These are phyloP conservation scores for Pichia thaimueangensis DNA, from an alignment of 805 yeast genomes.

Conservation along the genomic window DNA sequence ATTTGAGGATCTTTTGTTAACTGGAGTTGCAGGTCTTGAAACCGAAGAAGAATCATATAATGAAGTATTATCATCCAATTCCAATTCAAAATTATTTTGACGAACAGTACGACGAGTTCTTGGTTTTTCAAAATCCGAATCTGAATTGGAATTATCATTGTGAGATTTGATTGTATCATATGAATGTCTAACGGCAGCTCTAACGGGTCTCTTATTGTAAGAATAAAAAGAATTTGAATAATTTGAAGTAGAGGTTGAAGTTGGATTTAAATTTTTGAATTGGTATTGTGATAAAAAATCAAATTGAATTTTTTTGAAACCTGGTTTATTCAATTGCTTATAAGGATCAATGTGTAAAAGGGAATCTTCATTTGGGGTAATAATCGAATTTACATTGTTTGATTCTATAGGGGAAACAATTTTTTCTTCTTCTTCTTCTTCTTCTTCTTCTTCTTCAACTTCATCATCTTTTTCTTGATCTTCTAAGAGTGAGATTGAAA, in stretches of 20 bases:
- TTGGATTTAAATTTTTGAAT: constrained; percentile 17
- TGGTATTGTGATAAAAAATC: constrained; percentile 49
- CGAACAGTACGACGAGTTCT: constrained; percentile 51
- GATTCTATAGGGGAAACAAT: background rate
- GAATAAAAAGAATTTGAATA: constrained; percentile 4
- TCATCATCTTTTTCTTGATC: background rate
- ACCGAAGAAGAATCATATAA: constrained; percentile 20
- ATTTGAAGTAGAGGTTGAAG: constrained; percentile 7
- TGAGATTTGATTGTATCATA: constrained; percentile 6
- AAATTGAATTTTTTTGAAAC: constrained; percentile 44
- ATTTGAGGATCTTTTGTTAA: background rate
- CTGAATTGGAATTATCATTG: constrained; percentile 25
- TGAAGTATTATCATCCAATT: constrained; percentile 19
- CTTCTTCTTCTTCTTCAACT: background rate
- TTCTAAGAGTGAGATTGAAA: background rate
- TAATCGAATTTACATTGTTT: background rate
- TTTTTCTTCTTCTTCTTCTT: background rate
- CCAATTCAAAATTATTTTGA: constrained; percentile 25
- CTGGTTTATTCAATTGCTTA: constrained; percentile 35
- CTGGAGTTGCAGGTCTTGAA: constrained; percentile 30
- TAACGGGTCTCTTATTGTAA: background rate
- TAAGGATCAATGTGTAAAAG: constrained; percentile 43
- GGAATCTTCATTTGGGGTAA: constrained; percentile 7
- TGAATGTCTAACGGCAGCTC: constrained; percentile 5
- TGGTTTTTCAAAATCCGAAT: constrained; percentile 39